Evolutionary conservation across 441 rosid species (phyloP).

Genomic region (Daphne laureola): DNA sequence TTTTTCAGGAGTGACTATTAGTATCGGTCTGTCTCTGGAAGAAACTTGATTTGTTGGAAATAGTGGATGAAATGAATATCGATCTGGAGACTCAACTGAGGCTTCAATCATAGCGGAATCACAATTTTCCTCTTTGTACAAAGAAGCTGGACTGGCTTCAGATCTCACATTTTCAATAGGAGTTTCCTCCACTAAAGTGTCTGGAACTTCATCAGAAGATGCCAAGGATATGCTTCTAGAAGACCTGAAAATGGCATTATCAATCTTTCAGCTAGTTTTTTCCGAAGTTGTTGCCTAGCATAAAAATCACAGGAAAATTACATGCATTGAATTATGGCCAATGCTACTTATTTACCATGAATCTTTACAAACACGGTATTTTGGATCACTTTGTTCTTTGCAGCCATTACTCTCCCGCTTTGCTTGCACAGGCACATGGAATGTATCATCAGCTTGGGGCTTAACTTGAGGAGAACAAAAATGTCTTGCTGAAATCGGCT

Average conservation of each 20-base stretch:
- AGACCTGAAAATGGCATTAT: constrained; percentile 37
- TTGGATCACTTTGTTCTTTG: constrained; percentile 47
- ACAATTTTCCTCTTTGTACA: constrained; percentile 39
- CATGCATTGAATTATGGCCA: not conserved
- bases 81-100: constrained; percentile 42
- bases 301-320: not conserved
- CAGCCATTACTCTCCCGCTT: constrained; percentile 24
- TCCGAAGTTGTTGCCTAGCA: not conserved
- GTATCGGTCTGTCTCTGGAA: constrained; percentile 24
- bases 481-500: constrained; percentile 22
- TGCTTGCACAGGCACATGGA: constrained; percentile 28
- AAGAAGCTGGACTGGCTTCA: constrained; percentile 41
- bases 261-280: not conserved
- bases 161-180: constrained; percentile 27
- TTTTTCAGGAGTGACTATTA: constrained; percentile 40
- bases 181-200: constrained; percentile 47
- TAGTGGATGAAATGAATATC: constrained; percentile 28
- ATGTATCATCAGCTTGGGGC: constrained; percentile 23
- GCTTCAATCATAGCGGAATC: constrained; percentile 43
- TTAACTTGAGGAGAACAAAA: constrained; percentile 20
- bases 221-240: constrained; percentile 26
- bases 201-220: constrained; percentile 46
- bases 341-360: constrained; percentile 42
- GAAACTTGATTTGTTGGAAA: constrained; percentile 29
- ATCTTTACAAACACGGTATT: constrained; percentile 33